Base-by-base conservation (phyloP, 2,329 filamentous ascomycete species). In the Cryphonectria nitschkei region DNA sequence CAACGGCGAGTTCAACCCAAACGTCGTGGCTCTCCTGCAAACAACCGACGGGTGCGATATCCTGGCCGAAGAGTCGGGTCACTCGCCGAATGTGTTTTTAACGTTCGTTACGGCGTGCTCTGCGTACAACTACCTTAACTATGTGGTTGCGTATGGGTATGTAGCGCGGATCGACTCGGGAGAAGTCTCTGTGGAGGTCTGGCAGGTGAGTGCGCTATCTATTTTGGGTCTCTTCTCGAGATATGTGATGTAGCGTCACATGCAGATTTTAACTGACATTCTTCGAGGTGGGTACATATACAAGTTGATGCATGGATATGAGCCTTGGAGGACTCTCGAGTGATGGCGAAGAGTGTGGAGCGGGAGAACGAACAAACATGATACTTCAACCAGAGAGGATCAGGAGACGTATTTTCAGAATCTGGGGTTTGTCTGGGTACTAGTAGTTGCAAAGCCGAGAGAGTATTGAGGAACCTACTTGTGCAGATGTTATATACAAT, bases 111-210 rank as follows among this genome's bases (percentile, higher is more conserved):
- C 78, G 0, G 78, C 78, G 0, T 78, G 79, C 65, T 72, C 76
- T 1, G 76, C 79, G 39, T 82, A 82, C 66, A 73, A 75, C 39
- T 83, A 80, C 80, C 70, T 83, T 32, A 82, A 83, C 68, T 75
- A 75, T 14, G 74, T 80, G 1, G 76, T 82, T 3, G 79, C 67
- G 14, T 75, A 74, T 32, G 75, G 74, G 1, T 66, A 39, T 26
- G 75, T 72, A 14, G 61, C 56, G 19, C 67, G 56, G n/a, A 39
- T 52, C 46, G 34, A 65, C 26, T 67, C 54, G 22, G 60, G 41
- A 37, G 70, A 68, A 3, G 70, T 76, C 1, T 67, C 70, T 34
- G 63, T 76, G 63, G 73, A 75, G 65, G 72, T 76, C 62, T 77
- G 75, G 75, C 73, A 76, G 74, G 75, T 77, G 41, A 66, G 74